Conservation (phyloP, 768 basidiomycete species). For the Tricholoma saponaceum region DNA sequence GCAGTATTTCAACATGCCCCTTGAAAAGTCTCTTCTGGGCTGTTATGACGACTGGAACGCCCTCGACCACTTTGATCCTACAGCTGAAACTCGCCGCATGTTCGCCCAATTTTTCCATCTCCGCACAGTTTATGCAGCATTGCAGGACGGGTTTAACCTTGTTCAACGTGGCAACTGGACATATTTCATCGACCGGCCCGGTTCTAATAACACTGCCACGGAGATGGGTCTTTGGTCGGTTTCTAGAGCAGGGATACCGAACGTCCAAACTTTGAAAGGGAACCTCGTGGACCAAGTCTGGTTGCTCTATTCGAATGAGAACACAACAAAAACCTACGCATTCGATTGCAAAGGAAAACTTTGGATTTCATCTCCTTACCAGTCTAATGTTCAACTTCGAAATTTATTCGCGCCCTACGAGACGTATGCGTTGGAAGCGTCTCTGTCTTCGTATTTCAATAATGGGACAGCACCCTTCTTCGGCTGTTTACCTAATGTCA, state of each 20-base stretch:
- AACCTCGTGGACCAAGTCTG: conserved; percentile 66
- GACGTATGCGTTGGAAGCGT: conserved; percentile 62
- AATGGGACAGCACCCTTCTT: conserved; percentile 58
- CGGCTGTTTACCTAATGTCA: conserved; percentile 68
- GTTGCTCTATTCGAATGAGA: conserved; percentile 86
- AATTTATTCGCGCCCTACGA: conserved; percentile 88
- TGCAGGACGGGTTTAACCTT: conserved; percentile 88
- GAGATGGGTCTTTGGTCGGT: conserved; percentile 90
- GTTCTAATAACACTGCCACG: conserved; percentile 75
- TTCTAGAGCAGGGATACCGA: conserved; percentile 57
- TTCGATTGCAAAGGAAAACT: conserved; percentile 50
- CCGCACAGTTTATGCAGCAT: conserved; percentile 60
- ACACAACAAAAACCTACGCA: conserved; percentile 59
- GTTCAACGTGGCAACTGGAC: conserved; percentile 87
- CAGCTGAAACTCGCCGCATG: conserved; percentile 68
- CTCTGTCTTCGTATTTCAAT: conserved; percentile 57
- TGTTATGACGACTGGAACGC: conserved; percentile 91
- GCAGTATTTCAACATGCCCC: conserved; percentile 93
- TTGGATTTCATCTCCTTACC: conserved; percentile 83
- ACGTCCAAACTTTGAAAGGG: conserved; percentile 61
- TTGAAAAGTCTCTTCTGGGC: conserved; percentile 74
- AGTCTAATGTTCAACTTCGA: conserved; percentile 51
- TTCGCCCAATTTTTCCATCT: conserved; percentile 72
- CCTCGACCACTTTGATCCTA: conserved; percentile 93
- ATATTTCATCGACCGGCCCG: conserved; percentile 68